A percentile compares a stretch with the other conserved stretches of the same genome.
Conservation (phyloP, 495 filamentous ascomycete genomes). For the Pseudomonodictys pantanalensis region DNA sequence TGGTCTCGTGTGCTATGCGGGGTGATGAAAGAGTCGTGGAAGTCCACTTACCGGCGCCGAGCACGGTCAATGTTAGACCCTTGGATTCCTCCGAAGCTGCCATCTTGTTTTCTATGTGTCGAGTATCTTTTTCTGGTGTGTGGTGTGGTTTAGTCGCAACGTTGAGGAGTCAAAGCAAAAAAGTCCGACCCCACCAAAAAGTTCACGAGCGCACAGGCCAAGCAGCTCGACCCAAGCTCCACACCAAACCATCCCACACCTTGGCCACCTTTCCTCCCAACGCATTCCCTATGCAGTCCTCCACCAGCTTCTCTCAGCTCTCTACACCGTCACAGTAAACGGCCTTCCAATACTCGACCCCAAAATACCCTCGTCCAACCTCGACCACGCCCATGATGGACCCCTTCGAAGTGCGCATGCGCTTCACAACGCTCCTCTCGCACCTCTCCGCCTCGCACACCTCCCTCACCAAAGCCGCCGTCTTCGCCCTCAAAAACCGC, state of each 20-base stretch:
- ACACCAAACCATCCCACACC: no score
- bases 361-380: background rate
- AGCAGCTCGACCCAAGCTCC: no score
- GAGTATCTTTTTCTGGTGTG: background rate
- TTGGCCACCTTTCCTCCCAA: no score
- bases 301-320: no score
- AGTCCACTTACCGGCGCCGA: constrained; percentile 67
- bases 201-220: no score
- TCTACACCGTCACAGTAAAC: no score
- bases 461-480: constrained; percentile 85
- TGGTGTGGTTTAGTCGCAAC: background rate
- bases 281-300: no score
- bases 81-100: constrained; percentile 6
- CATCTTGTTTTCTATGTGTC: constrained; percentile 9
- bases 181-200: no score
- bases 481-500: constrained; percentile 87
- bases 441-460: constrained; percentile 85
- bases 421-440: constrained; percentile 84
- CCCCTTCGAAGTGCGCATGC: constrained; percentile 97
- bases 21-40: background rate
- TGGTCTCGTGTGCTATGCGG: no score
- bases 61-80: constrained; percentile 62
- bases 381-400: constrained; percentile 63
- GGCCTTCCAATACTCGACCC: background rate
- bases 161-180: background rate